Conservation (phyloP, 2,329 filamentous ascomycete species). For the Arachnopeziza araneosa region DNA sequence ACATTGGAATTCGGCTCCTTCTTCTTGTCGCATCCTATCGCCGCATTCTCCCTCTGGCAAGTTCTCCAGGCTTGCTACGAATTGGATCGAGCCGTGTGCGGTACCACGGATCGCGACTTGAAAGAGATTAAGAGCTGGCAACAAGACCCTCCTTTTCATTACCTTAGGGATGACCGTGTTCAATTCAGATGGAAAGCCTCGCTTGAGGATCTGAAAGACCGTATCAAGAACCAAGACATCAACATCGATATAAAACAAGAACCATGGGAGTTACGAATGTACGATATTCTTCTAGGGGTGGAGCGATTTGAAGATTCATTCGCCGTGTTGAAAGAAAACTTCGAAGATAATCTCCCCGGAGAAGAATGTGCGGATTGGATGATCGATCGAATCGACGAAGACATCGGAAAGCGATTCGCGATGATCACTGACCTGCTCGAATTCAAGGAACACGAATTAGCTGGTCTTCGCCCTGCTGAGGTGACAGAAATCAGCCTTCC, state of each 20-base stretch:
- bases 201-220: background rate
- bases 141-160: background rate
- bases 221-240: background rate
- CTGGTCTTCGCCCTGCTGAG: background rate
- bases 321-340: background rate
- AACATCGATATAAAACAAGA: background rate
- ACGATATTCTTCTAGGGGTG: background rate
- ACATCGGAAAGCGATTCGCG: constrained; percentile 2
- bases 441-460: background rate
- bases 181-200: background rate
- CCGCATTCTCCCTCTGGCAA: constrained; percentile 14
- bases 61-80: constrained; percentile 13
- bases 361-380: constrained; percentile 2
- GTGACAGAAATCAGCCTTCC: background rate
- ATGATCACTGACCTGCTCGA: background rate
- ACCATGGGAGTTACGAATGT: background rate
- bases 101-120: background rate
- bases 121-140: constrained; percentile 3
- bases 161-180: background rate
- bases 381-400: constrained; percentile 5
- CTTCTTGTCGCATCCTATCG: constrained; percentile 12
- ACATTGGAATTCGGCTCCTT: constrained; percentile 8
- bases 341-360: background rate
- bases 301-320: constrained; percentile 1
- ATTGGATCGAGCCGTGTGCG: constrained; percentile 9